Conservation (phyloP, 306 rosid species). For the Cucurbita moschata region DNA sequence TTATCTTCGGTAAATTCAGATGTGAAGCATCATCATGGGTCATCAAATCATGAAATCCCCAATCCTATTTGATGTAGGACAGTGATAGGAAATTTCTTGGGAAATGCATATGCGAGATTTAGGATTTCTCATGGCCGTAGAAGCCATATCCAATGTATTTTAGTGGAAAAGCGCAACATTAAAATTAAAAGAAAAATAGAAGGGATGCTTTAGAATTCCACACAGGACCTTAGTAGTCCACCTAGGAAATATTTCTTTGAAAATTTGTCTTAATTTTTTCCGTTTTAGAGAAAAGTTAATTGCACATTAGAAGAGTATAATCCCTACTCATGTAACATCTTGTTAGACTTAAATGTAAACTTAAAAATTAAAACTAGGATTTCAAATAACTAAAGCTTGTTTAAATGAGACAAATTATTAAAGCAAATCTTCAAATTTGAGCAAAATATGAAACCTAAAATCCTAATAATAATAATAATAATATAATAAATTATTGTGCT, state of each 20-base stretch:
- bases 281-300: not conserved
- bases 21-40: not conserved
- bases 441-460: not conserved
- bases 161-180: not conserved
- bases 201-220: not conserved
- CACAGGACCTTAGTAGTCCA: not conserved
- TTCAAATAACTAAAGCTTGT: not conserved
- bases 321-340: not conserved
- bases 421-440: not conserved
- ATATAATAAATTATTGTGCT: not conserved
- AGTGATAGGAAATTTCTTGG: not conserved
- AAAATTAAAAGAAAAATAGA: not conserved
- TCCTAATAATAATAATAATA: not conserved
- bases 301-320: not conserved
- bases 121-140: not conserved
- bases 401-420: not conserved
- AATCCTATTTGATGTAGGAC: not conserved
- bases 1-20: not conserved
- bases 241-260: not conserved
- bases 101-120: not conserved
- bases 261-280: not conserved
- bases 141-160: not conserved
- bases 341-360: not conserved
- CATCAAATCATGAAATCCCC: not conserved
- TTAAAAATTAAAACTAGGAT: not conserved